These are phyloP conservation scores for Candida sp. DNA, from an alignment of 1,139 yeast species.

Conservation along the genomic window DNA sequence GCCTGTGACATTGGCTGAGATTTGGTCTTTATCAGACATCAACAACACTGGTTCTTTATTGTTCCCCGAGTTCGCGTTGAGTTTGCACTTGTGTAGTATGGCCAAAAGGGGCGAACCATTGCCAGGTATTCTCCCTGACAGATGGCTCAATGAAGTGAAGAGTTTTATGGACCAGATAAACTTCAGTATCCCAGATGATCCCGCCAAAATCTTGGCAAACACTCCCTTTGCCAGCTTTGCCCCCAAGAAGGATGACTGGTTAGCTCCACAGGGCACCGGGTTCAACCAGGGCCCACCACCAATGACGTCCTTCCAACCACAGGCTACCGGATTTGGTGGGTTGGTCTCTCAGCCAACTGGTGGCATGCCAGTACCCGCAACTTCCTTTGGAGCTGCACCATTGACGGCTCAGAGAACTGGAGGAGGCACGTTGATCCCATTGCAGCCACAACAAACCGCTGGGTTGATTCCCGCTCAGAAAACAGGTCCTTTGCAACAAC, in stretches of 20 bases:
- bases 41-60: conserved; percentile 82
- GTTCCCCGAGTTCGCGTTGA: conserved; percentile 95
- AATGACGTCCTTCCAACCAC: conserved; percentile 22
- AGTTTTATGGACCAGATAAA: conserved; percentile 90
- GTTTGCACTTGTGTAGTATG: conserved; percentile 85
- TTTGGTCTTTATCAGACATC: conserved; percentile 92
- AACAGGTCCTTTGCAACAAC: conserved; percentile 38
- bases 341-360: conserved; percentile 5
- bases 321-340: conserved; percentile 13
- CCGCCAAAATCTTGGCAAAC: conserved; percentile 43
- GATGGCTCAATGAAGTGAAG: conserved; percentile 80
- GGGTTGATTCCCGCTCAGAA: conserved; percentile 49
- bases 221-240: conserved; percentile 48
- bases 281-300: conserved; percentile 16
- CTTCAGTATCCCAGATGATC: conserved; percentile 73
- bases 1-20: conserved; percentile 79
- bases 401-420: conserved; percentile 47
- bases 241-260: conserved; percentile 24
- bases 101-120: conserved; percentile 78
- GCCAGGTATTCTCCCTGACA: conserved; percentile 74
- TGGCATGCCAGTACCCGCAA: conserved; percentile 21
- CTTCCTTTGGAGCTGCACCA: conserved; percentile 25
- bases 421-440: conserved; percentile 46
- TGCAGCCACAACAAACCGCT: conserved; percentile 54
- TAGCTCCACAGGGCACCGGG: conserved; percentile 20